Evolutionary conservation across 1,284 basidiomycete species (phyloP).

Genomic region (Microbotryum lychnidis-dioicae): DNA sequence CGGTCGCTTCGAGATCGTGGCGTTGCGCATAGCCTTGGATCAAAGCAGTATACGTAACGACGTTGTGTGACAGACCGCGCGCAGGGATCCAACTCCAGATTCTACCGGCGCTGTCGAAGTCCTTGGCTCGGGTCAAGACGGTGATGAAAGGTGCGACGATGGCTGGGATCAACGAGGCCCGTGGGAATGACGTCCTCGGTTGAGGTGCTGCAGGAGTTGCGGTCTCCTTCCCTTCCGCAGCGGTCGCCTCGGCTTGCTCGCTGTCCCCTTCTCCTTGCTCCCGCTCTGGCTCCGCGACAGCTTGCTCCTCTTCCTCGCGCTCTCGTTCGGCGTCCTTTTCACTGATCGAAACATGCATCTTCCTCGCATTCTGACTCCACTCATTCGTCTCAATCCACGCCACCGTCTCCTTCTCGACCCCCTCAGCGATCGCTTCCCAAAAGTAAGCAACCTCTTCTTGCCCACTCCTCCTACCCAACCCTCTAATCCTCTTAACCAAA

Average conservation of each 20-base stretch:
- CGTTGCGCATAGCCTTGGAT: slow-evolving; percentile 21
- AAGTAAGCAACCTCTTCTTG: slow-evolving; percentile 5
- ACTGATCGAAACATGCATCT: not conserved
- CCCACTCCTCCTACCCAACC: not conserved
- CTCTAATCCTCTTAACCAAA: not conserved
- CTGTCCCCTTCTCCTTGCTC: not conserved
- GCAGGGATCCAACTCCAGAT: slow-evolving; percentile 24
- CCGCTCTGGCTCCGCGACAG: not conserved
- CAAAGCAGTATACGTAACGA: slow-evolving; percentile 23
- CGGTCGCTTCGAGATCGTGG: slow-evolving; percentile 16
- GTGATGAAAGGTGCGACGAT: slow-evolving; percentile 20
- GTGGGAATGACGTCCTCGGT: not conserved
- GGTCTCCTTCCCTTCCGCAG: not conserved
- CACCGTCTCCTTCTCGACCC: slow-evolving; percentile 10
- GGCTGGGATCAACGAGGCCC: slow-evolving; percentile 13
- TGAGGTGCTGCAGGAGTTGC: not conserved
- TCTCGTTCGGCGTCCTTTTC: not conserved
- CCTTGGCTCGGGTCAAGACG: slow-evolving; percentile 19
- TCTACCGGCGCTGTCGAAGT: slow-evolving; percentile 10
- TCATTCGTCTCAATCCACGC: slow-evolving; percentile 11
- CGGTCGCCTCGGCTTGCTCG: not conserved
- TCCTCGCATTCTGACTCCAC: slow-evolving; percentile 10
- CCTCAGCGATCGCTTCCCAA: slow-evolving; percentile 12
- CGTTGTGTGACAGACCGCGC: slow-evolving; percentile 15
- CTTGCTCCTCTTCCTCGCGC: not conserved